A percentile compares a stretch with the other conserved stretches of the same genome.
Conservation (phyloP, 495 filamentous ascomycete species). For the Sordaria brevicollis region DNA sequence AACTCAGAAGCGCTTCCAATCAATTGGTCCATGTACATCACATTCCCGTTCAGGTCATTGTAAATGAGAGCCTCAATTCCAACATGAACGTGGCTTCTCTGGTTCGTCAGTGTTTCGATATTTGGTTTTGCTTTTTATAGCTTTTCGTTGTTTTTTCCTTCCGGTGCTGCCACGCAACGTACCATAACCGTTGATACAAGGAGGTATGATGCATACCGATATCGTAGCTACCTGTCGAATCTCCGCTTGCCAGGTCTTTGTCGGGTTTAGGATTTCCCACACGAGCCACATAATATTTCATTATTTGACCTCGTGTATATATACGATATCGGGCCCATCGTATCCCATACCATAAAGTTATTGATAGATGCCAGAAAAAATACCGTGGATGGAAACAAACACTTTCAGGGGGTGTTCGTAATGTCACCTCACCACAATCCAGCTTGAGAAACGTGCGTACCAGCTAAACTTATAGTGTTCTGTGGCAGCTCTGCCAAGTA, state of each 20-base stretch:
- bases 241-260: background rate
- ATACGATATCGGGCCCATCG: no score
- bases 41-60: background rate
- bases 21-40: background rate
- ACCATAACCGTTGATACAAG: background rate
- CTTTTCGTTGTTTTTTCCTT: background rate
- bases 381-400: background rate
- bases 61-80: background rate
- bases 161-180: background rate
- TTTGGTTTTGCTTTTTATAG: background rate
- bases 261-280: background rate
- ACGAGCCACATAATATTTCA: no score
- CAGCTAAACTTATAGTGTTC: background rate
- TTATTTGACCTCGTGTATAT: no score
- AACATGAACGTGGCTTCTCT: background rate
- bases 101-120: background rate
- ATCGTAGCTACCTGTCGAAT: background rate
- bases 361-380: no score
- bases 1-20: background rate
- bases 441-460: background rate
- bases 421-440: background rate
- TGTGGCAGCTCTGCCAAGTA: no score
- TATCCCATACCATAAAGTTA: no score
- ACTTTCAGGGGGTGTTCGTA: background rate
- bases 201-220: background rate